A percentile compares a stretch with the other conserved stretches of the same genome.
Conservation (phyloP, 2,329 filamentous ascomycete genomes). For the Polychaeton citri region DNA sequence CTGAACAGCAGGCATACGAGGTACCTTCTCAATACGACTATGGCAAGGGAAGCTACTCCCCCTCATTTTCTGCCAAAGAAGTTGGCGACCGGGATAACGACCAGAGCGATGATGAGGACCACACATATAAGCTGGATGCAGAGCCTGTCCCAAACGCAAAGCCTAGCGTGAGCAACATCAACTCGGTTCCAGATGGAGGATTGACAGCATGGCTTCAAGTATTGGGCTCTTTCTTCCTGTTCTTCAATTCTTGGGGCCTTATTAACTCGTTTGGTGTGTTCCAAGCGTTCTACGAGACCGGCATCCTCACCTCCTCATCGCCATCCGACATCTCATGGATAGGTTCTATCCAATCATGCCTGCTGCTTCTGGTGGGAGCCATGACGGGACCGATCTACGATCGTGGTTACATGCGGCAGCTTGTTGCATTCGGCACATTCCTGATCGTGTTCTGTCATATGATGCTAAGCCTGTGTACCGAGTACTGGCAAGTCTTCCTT, state of each 20-base stretch:
- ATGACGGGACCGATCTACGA: conserved; percentile 38
- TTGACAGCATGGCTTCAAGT: conserved; percentile 36
- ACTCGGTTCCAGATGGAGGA: conserved; percentile 33
- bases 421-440: conserved; percentile 30
- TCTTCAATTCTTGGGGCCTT: conserved; percentile 35
- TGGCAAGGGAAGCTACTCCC: not conserved
- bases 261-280: conserved; percentile 37
- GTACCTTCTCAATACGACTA: not conserved
- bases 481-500: conserved; percentile 38
- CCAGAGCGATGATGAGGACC: conserved; percentile 1
- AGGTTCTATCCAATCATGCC: conserved; percentile 34
- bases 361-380: conserved; percentile 32
- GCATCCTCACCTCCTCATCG: conserved; percentile 24
- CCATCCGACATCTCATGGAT: conserved; percentile 35
- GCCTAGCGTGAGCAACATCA: conserved; percentile 28
- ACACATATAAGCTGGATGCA: conserved; percentile 6
- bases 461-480: conserved; percentile 35
- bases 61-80: conserved; percentile 6
- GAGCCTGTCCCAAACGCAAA: conserved; percentile 13
- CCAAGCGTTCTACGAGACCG: conserved; percentile 34
- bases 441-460: conserved; percentile 37
- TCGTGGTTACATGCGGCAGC: conserved; percentile 31
- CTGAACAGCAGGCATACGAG: not conserved
- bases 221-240: conserved; percentile 32
- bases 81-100: not conserved